A percentile compares a stretch with the other conserved stretches of the same genome.
Evolutionary conservation across 2,329 filamentous ascomycete species (phyloP).

Genomic region (Fusarium temperatum): DNA sequence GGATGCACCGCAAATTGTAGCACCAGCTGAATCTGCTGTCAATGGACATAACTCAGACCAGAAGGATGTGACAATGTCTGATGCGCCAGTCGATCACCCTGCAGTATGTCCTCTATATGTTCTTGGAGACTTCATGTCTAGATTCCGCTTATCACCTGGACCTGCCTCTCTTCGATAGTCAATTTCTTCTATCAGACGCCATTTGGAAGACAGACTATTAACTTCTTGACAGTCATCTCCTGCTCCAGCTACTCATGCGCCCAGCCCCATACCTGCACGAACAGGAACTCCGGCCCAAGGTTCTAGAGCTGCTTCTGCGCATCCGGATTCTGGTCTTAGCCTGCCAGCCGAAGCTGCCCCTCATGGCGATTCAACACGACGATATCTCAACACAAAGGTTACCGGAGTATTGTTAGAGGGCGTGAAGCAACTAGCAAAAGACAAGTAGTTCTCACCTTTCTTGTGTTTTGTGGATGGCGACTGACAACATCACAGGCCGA

Average conservation of each 20-base stretch:
- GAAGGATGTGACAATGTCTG: constrained; percentile 56
- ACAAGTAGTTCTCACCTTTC: constrained; percentile 67
- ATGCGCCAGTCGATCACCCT: constrained; percentile 53
- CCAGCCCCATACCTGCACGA: constrained; percentile 55
- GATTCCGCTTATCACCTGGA: not conserved
- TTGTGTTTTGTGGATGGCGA: not conserved
- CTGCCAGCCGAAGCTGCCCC: constrained; percentile 68
- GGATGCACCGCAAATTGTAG: constrained; percentile 34
- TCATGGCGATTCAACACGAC: constrained; percentile 74
- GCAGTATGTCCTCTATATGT: constrained; percentile 43
- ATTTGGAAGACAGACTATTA: not conserved
- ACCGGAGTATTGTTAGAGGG: constrained; percentile 75
- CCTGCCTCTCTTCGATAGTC: not conserved
- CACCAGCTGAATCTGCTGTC: constrained; percentile 32
- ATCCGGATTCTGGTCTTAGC: constrained; percentile 62
- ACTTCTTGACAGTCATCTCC: constrained; percentile 49
- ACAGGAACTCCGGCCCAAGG: constrained; percentile 60
- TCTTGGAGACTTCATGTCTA: no score
- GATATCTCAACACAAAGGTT: constrained; percentile 77
- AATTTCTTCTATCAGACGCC: not conserved
- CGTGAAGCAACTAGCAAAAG: constrained; percentile 76
- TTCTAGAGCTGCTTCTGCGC: constrained; percentile 66
- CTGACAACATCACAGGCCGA: constrained; percentile 57
- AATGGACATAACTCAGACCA: constrained; percentile 37
- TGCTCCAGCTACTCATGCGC: constrained; percentile 47